Conservation (phyloP, 305 asterid species). For the Fraxinus angustifolia region DNA sequence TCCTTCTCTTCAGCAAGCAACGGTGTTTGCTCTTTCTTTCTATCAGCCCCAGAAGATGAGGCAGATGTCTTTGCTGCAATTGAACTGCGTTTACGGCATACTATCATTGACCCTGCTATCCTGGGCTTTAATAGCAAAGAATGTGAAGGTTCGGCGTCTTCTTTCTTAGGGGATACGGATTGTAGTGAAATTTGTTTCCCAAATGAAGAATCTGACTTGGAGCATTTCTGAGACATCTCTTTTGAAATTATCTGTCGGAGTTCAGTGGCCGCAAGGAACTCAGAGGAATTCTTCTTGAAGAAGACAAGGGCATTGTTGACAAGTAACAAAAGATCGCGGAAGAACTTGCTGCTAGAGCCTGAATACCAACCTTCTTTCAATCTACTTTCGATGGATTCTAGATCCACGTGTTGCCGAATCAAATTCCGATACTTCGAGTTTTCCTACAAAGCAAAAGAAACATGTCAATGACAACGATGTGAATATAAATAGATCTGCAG, state of each 20-base stretch:
- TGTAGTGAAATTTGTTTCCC: constrained; percentile 50
- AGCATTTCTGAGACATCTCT: constrained; percentile 30
- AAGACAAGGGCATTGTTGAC: constrained; percentile 65
- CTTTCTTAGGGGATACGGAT: constrained; percentile 42
- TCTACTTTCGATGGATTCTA: constrained; percentile 46
- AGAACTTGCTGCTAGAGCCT: constrained; percentile 46
- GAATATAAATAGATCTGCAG: background rate
- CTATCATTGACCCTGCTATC: constrained; percentile 48
- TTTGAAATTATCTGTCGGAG: constrained; percentile 40
- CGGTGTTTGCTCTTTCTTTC: constrained; percentile 40
- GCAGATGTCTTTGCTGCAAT: constrained; percentile 47
- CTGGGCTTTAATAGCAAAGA: constrained; percentile 50
- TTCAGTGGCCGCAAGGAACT: constrained; percentile 51
- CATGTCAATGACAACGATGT: background rate
- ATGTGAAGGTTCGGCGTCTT: constrained; percentile 38
- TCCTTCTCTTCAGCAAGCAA: constrained; percentile 32
- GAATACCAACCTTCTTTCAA: constrained; percentile 53
- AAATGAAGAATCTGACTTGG: constrained; percentile 48
- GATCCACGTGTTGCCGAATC: constrained; percentile 55
- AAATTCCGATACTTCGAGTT: constrained; percentile 42
- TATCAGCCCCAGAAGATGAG: constrained; percentile 47
- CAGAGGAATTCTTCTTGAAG: constrained; percentile 43
- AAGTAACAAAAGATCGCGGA: constrained; percentile 59
- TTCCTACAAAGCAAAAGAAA: constrained; percentile 38
- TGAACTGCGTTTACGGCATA: constrained; percentile 69